phyloP scores from a whole-genome alignment of 164 flowering plant species.

The Vitis cinerea region DNA sequence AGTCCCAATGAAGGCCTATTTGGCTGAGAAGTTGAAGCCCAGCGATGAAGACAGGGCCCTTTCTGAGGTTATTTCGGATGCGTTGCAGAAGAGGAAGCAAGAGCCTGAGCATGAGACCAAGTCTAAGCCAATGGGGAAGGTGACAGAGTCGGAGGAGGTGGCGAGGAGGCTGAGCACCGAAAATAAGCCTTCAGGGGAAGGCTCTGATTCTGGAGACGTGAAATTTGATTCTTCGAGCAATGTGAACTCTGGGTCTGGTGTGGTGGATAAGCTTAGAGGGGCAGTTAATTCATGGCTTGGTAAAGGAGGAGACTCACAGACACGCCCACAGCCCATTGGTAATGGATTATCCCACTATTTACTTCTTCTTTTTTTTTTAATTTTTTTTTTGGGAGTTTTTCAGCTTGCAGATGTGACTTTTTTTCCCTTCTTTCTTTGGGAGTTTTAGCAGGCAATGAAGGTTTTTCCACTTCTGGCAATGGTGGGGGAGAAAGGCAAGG shows the following conservation, averaged over 20 bases:
- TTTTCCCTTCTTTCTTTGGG: neutral
- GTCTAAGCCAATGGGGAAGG: constrained; percentile 26
- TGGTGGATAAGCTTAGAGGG: constrained; percentile 36
- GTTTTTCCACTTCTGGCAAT: neutral
- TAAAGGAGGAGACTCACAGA: constrained; percentile 15
- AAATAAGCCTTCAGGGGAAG: constrained; percentile 6
- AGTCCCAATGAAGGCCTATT: constrained; percentile 39
- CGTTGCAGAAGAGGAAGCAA: constrained; percentile 25
- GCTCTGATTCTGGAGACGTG: neutral
- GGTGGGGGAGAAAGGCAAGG: constrained; percentile 7
- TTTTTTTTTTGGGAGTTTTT: no score
- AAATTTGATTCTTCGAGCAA: neutral
- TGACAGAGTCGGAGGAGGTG: constrained; percentile 49
- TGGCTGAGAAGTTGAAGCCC: constrained; percentile 59
- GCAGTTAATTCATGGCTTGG: constrained; percentile 40
- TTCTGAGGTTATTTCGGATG: constrained; percentile 51
- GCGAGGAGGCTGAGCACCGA: constrained; percentile 27
- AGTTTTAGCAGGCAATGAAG: constrained; percentile 1
- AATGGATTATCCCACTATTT: no score
- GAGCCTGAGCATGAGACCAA: constrained; percentile 5
- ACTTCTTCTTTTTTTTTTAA: no score
- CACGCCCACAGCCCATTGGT: neutral
- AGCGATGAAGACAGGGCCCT: constrained; percentile 24
- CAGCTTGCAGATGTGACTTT: no score
- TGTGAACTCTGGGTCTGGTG: constrained; percentile 14